Evolutionary conservation across 257 asterid species (phyloP).

Genomic region (Penstemon davidsonii): DNA sequence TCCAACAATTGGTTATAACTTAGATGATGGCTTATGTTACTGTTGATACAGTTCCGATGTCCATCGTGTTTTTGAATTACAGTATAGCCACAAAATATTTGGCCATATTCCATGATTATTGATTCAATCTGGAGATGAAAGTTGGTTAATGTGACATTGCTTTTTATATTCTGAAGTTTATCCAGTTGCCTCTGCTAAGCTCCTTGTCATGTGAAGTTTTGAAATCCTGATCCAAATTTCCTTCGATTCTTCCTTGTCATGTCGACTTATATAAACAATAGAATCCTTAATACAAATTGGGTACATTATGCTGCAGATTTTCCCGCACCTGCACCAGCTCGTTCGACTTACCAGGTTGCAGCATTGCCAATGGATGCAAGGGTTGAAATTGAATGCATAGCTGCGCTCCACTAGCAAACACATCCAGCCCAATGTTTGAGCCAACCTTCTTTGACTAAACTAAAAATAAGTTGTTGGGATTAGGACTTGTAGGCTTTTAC

Average conservation of each 20-base stretch:
- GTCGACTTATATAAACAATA: background rate
- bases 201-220: background rate
- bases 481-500: background rate
- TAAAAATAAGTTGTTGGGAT: constrained; percentile 20
- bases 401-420: constrained; percentile 41
- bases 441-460: constrained; percentile 1
- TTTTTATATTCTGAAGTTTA: background rate
- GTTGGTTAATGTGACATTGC: background rate
- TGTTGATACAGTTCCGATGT: too few relatives aligned
- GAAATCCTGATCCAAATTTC: background rate
- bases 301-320: constrained; percentile 58
- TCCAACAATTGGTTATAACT: too few relatives aligned
- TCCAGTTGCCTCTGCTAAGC: background rate
- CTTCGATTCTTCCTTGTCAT: background rate
- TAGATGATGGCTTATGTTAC: too few relatives aligned
- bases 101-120: constrained; percentile 2
- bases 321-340: constrained; percentile 86
- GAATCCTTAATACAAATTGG: constrained; percentile 3
- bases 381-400: constrained; percentile 88
- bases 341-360: constrained; percentile 91
- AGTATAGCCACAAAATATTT: background rate
- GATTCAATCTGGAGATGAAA: background rate
- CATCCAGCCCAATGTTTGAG: background rate
- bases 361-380: constrained; percentile 85
- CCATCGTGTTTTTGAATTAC: too few relatives aligned